phyloP scores from a whole-genome alignment of 2,329 filamentous ascomycete genomes.

The Paraphoma chrysanthemicola region DNA sequence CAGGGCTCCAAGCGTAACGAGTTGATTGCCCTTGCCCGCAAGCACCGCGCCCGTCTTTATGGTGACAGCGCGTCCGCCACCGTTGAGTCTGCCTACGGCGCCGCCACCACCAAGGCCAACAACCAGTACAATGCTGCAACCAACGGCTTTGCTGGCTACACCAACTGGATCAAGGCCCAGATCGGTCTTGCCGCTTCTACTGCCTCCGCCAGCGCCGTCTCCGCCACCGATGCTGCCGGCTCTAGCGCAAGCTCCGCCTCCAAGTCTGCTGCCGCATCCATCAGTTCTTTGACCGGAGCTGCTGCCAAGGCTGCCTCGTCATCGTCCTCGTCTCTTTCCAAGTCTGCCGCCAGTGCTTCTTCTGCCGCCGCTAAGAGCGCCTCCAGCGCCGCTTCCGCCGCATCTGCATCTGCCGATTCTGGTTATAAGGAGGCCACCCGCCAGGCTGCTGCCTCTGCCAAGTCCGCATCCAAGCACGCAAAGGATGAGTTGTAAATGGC shows the following conservation, averaged over 20 bases:
- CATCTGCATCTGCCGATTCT: conserved; percentile 43
- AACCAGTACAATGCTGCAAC: conserved; percentile 81
- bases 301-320: conserved; percentile 40
- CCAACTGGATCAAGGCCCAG: conserved; percentile 54
- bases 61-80: conserved; percentile 65
- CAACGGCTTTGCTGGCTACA: conserved; percentile 43
- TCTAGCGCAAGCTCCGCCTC: conserved; percentile 41
- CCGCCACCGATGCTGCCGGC: conserved; percentile 27
- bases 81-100: conserved; percentile 51
- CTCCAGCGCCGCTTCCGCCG: conserved; percentile 40
- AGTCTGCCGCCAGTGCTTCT: conserved; percentile 42
- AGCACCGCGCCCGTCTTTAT: conserved; percentile 76
- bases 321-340: conserved; percentile 42
- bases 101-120: conserved; percentile 63
- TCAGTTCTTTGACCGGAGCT: conserved; percentile 27
- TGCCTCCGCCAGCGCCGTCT: conserved; percentile 37
- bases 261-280: conserved; percentile 31
- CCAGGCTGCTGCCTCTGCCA: conserved; percentile 38
- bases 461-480: conserved; percentile 42
- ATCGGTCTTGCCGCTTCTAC: conserved; percentile 56
- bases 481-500: conserved; percentile 55
- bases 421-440: conserved; percentile 27
- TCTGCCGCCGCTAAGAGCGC: conserved; percentile 39
- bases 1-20: conserved; percentile 93
- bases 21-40: conserved; percentile 85